Evolutionary conservation across 805 yeast genomes (phyloP).

Genomic region (Kluyveromyces siamensis): DNA sequence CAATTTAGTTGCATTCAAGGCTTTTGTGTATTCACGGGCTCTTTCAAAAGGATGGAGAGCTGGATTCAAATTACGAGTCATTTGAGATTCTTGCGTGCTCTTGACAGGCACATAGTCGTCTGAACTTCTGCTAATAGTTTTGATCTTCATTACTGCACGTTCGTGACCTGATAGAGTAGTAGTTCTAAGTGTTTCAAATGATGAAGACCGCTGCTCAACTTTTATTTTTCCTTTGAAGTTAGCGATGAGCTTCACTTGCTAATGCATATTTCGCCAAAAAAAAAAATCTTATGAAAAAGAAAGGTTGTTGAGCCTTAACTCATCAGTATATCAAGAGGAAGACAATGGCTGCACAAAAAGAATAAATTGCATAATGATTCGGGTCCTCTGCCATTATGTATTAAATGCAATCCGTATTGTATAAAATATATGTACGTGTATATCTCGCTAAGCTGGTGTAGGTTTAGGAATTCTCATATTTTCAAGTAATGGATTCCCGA

Average conservation of each 20-base stretch:
- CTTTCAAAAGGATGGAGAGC: slow-evolving; percentile 95
- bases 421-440: not conserved
- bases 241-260: not conserved
- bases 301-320: no score
- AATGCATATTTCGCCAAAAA: not conserved
- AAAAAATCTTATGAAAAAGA: no score
- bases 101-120: slow-evolving; percentile 90
- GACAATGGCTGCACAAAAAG: not conserved
- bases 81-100: slow-evolving; percentile 77
- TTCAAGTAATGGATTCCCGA: slow-evolving; percentile 44
- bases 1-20: slow-evolving; percentile 87
- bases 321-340: no score
- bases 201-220: not conserved
- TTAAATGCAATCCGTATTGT: not conserved
- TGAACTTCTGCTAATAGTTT: slow-evolving; percentile 80
- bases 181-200: not conserved
- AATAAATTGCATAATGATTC: no score
- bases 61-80: slow-evolving; percentile 87
- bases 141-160: slow-evolving; percentile 50
- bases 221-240: not conserved
- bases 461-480: slow-evolving; percentile 23
- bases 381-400: no score
- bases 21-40: slow-evolving; percentile 92
- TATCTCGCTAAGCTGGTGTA: not conserved
- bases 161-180: not conserved